Evolutionary conservation across 495 filamentous ascomycete genomes (phyloP), one percentile per base, ranked within the genome.

Genomic region (Thermochaetoides thermophila): DNA sequence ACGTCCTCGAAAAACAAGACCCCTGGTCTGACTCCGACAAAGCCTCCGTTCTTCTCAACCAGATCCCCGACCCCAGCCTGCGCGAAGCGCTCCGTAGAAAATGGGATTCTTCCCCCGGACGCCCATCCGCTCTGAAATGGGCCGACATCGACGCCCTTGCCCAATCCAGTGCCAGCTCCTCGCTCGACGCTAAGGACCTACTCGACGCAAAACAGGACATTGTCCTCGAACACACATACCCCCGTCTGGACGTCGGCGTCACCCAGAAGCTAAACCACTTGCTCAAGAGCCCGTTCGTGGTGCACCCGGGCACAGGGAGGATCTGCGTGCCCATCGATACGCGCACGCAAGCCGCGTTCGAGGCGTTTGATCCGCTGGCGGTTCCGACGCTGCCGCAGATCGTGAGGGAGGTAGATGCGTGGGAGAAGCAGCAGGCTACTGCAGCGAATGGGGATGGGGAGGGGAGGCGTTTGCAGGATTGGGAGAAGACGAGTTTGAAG

Each of bases 241-340:
- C 89, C n/a, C 76, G 89, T 7, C 75, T 97, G 31, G 89, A 97
- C 65, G 82, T 84, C 35, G 84, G 93, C 44, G 89, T 97, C 45
- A 84, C 79, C 46, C 95, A 95, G 61, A 91, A 94, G 49, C 73
- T 92, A 52, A 96, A 91, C 61, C 89, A 97, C 68, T 69, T 97
- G 63, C 71, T 97, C 28, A 97, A 97, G 50, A 81, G 74, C 39
- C 89, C 89, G 3, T 97, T 97, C 44, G 87, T 93, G 35, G 76
- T 97, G 19, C 89, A 97, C 61, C 89, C 89, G 0, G 83, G 81
- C 5, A 97, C 91, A 1, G 91, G 87, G 0, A 61, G 85, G 32
- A 78, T 97, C 14, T 97, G 89, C 59, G 91, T 97, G 29, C 89
- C 89, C 8, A 95, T 97, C 46, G 81, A 94, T 49, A 63, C 69